These are phyloP conservation scores for Aspergillus alliaceus DNA, from an alignment of 2,329 filamentous ascomycete species.

Conservation along the genomic window DNA sequence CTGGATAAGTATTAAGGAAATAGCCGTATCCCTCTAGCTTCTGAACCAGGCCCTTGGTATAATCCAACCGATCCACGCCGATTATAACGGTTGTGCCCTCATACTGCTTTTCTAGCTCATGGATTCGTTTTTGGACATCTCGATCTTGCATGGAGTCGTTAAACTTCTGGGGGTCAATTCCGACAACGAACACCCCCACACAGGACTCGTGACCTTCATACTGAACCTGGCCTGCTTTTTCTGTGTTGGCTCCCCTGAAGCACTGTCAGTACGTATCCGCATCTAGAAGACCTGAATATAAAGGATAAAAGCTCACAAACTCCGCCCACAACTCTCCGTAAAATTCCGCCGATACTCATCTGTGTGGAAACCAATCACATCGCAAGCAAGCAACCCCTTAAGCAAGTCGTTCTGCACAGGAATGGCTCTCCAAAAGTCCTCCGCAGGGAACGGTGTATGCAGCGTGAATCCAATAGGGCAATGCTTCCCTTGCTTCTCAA, in stretches of 20 bases:
- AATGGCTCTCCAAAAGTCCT: constrained; percentile 88
- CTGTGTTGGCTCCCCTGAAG: constrained; percentile 50
- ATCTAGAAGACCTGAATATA: not conserved
- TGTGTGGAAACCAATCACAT: constrained; percentile 96
- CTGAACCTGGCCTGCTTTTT: constrained; percentile 79
- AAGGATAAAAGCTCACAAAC: constrained; percentile 57
- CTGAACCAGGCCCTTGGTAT: constrained; percentile 95
- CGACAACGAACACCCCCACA: constrained; percentile 89
- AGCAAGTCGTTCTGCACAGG: constrained; percentile 84
- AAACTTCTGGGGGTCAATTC: constrained; percentile 94
- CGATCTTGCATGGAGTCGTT: constrained; percentile 74
- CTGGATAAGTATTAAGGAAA: constrained; percentile 87
- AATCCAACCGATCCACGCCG: constrained; percentile 89
- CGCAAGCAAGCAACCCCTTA: constrained; percentile 78
- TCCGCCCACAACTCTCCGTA: constrained; percentile 75
- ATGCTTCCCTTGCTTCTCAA: constrained; percentile 68
- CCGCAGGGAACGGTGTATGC: constrained; percentile 90
- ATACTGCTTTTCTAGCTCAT: constrained; percentile 76
- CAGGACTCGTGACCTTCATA: constrained; percentile 79
- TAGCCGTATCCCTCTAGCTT: constrained; percentile 91
- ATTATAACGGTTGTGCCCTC: constrained; percentile 88
- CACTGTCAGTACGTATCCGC: not conserved
- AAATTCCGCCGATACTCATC: constrained; percentile 94
- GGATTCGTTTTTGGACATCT: constrained; percentile 78
- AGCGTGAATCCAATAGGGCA: constrained; percentile 95